phyloP scores from a whole-genome alignment of 1,284 basidiomycete genomes.

The Omphalotus olearius region DNA sequence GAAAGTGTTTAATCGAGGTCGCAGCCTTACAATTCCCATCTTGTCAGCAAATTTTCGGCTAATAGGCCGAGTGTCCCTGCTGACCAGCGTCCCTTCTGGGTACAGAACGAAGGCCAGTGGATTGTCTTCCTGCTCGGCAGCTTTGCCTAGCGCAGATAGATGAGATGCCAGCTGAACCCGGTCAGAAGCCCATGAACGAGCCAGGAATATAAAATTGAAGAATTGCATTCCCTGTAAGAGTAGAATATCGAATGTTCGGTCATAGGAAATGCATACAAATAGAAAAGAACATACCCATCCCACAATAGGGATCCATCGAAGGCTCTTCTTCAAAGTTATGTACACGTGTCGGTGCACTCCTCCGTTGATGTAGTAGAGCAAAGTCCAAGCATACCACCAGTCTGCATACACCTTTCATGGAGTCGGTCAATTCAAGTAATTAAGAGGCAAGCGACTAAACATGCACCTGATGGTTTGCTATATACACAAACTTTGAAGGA shows the following conservation, averaged over 20 bases:
- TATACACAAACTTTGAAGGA: conserved; percentile 74
- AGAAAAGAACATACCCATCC: conserved; percentile 67
- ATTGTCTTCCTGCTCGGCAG: conserved; percentile 57
- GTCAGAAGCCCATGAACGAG: conserved; percentile 53
- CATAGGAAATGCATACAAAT: not conserved
- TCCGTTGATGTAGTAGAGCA: conserved; percentile 73
- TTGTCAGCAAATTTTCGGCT: conserved; percentile 85
- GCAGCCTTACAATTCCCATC: conserved; percentile 65
- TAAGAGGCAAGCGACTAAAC: conserved; percentile 4
- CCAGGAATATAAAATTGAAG: conserved; percentile 85
- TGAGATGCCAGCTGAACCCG: conserved; percentile 61
- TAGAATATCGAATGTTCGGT: not conserved
- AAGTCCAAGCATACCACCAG: conserved; percentile 91
- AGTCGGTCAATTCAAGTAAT: conserved; percentile 2
- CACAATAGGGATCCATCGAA: conserved; percentile 84
- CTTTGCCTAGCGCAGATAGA: conserved; percentile 54
- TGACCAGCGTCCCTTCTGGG: conserved; percentile 91
- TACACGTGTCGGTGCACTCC: conserved; percentile 66
- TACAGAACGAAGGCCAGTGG: conserved; percentile 85
- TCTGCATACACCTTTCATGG: conserved; percentile 74
- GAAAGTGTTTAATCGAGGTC: not conserved
- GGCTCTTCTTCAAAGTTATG: conserved; percentile 87
- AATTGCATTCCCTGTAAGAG: conserved; percentile 78
- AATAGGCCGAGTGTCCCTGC: conserved; percentile 75
- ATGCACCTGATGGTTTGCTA: conserved; percentile 78